Evolutionary conservation across 805 yeast species (phyloP).

Genomic region (Sugiyamaella smithiae): DNA sequence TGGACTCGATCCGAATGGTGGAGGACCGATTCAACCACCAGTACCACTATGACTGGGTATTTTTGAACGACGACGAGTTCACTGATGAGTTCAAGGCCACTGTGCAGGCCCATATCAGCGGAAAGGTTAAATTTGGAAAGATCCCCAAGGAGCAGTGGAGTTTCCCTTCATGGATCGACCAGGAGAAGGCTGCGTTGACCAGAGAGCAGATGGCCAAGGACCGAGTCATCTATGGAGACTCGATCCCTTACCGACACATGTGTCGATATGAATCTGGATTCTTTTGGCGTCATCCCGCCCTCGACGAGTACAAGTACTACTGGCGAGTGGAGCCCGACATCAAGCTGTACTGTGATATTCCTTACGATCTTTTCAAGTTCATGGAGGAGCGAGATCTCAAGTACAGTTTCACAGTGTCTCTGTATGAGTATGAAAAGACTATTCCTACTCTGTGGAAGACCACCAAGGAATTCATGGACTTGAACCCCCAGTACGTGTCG

Average conservation of each 20-base stretch:
- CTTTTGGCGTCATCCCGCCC: slow-evolving; percentile 67
- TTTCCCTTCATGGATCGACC: slow-evolving; percentile 77
- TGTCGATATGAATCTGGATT: slow-evolving; percentile 86
- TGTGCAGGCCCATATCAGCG: slow-evolving; percentile 56
- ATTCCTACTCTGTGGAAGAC: slow-evolving; percentile 76
- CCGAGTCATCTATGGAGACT: slow-evolving; percentile 69
- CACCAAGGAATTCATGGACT: slow-evolving; percentile 59
- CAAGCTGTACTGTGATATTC: slow-evolving; percentile 69
- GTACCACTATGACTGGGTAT: slow-evolving; percentile 88
- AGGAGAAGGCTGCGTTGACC: slow-evolving; percentile 59
- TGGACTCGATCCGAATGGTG: slow-evolving; percentile 61
- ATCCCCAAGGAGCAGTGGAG: slow-evolving; percentile 84
- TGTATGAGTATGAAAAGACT: slow-evolving; percentile 67
- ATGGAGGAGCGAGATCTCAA: slow-evolving; percentile 72
- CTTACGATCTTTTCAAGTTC: slow-evolving; percentile 74
- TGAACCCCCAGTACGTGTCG: slow-evolving; percentile 57
- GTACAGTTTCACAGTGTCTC: slow-evolving; percentile 74
- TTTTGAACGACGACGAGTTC: slow-evolving; percentile 78
- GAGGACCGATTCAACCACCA: slow-evolving; percentile 78
- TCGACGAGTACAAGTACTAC: slow-evolving; percentile 74
- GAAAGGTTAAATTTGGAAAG: slow-evolving; percentile 65
- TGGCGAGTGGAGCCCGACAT: slow-evolving; percentile 93
- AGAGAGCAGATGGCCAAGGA: slow-evolving; percentile 55
- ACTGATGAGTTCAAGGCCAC: slow-evolving; percentile 62
- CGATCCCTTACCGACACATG: slow-evolving; percentile 81